Percentiles rank a stretch among this genome's conserved stretches.
These are phyloP conservation scores for Pseudogymnoascus sp. DNA, from an alignment of 2,329 filamentous ascomycete species.

Conservation along the genomic window DNA sequence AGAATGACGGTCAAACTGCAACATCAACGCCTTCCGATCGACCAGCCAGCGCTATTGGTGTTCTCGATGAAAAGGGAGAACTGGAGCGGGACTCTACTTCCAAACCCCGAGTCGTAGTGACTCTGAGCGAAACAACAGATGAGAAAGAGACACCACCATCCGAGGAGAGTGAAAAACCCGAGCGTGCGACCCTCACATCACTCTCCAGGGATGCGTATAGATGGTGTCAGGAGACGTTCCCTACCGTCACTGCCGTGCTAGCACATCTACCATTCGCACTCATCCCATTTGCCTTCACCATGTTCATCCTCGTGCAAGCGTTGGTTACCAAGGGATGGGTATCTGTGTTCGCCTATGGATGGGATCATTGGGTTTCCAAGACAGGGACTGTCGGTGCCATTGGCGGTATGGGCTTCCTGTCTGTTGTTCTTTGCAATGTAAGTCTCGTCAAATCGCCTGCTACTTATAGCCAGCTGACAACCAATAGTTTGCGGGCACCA, in stretches of 20 bases:
- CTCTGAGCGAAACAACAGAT: constrained; percentile 14
- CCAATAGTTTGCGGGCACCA: constrained; percentile 62
- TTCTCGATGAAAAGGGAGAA: constrained; percentile 15
- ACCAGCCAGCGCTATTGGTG: constrained; percentile 13
- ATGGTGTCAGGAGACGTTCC: constrained; percentile 64
- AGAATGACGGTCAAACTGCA: constrained; percentile 11
- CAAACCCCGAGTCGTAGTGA: constrained; percentile 10
- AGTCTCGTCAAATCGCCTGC: constrained; percentile 28
- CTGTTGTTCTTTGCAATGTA: constrained; percentile 64
- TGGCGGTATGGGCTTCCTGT: constrained; percentile 65
- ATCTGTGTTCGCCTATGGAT: constrained; percentile 61
- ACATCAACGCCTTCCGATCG: constrained; percentile 13
- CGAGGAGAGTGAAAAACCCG: constrained; percentile 10
- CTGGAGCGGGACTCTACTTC: background rate
- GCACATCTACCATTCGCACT: constrained; percentile 58
- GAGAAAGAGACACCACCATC: constrained; percentile 16
- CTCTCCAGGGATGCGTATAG: constrained; percentile 35
- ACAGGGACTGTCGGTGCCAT: constrained; percentile 61
- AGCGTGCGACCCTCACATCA: constrained; percentile 44
- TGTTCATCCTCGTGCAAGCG: constrained; percentile 68
- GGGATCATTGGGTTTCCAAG: constrained; percentile 62
- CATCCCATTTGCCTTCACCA: constrained; percentile 62
- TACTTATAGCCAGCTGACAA: constrained; percentile 12
- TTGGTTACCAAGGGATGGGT: constrained; percentile 70
- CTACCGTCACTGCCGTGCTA: constrained; percentile 56